These are phyloP conservation scores for Lactifluus piperatus DNA, from an alignment of 768 basidiomycete genomes.

Conservation along the genomic window DNA sequence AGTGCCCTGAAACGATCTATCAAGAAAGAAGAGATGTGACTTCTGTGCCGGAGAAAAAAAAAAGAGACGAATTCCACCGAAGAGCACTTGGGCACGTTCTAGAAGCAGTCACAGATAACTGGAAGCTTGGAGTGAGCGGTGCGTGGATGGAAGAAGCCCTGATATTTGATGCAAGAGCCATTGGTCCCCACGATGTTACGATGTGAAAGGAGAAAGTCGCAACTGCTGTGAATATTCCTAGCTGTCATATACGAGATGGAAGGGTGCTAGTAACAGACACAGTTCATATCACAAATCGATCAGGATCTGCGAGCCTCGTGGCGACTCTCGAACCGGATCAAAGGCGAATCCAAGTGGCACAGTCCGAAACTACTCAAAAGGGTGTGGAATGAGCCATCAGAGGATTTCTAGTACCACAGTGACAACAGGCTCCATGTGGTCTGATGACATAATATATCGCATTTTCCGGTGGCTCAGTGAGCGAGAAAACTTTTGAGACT, in stretches of 20 bases:
- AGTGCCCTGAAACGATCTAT: neutral
- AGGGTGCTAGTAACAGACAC: neutral
- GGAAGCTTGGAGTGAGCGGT: constrained; percentile 12
- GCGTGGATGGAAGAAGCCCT: neutral
- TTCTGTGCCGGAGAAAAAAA: neutral
- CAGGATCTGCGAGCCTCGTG: constrained; percentile 12
- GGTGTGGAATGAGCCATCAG: neutral
- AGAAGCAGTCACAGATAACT: constrained; percentile 9
- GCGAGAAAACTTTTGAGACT: neutral
- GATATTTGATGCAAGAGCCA: constrained; percentile 3
- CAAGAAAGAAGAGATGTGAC: constrained; percentile 10
- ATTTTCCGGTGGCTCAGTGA: neutral
- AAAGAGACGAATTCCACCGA: neutral
- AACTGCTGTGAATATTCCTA: neutral
- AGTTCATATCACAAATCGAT: neutral
- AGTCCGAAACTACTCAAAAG: neutral
- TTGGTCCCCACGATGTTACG: neutral
- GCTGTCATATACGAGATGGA: neutral
- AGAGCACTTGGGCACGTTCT: constrained; percentile 1
- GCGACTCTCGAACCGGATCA: neutral
- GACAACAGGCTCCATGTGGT: constrained; percentile 1
- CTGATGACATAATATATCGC: constrained; percentile 5
- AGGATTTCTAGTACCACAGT: neutral
- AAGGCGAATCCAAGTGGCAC: neutral
- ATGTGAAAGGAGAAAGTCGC: neutral